Evolutionary conservation across 1,139 yeast genomes (phyloP).

Genomic region (Kodamaea fungicola): DNA sequence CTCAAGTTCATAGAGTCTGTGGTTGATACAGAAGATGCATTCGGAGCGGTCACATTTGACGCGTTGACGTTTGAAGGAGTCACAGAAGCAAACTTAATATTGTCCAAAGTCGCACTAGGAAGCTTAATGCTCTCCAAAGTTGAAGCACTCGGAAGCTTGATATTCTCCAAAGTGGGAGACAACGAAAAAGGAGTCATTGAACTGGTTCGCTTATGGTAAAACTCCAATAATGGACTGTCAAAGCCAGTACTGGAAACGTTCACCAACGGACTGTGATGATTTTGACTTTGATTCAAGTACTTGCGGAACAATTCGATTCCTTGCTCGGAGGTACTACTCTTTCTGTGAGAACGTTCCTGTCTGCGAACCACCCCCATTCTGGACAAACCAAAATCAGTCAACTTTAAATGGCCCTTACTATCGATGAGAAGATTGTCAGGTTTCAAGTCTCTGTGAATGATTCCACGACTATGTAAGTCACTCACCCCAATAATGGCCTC

Average conservation of each 20-base stretch:
- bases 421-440: constrained; percentile 93
- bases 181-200: constrained; percentile 50
- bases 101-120: too few relatives aligned
- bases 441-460: constrained; percentile 90
- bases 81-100: too few relatives aligned
- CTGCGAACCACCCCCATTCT: constrained; percentile 86
- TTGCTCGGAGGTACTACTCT: constrained; percentile 45
- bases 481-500: constrained; percentile 90
- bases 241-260: constrained; percentile 14
- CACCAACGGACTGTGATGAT: constrained; percentile 18
- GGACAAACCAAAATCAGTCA: constrained; percentile 93
- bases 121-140: too few relatives aligned
- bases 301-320: constrained; percentile 42
- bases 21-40: background rate
- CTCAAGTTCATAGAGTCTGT: background rate
- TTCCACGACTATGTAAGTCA: constrained; percentile 82
- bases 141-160: constrained; percentile 10
- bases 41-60: too few relatives aligned
- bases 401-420: constrained; percentile 78
- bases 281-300: constrained; percentile 19
- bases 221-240: constrained; percentile 34
- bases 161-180: constrained; percentile 42
- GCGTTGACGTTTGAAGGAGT: too few relatives aligned
- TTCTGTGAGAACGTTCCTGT: constrained; percentile 46
- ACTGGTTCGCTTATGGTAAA: constrained; percentile 30